Evolutionary conservation across 768 basidiomycete genomes (phyloP).

Genomic region (Tricholoma matsutake): DNA sequence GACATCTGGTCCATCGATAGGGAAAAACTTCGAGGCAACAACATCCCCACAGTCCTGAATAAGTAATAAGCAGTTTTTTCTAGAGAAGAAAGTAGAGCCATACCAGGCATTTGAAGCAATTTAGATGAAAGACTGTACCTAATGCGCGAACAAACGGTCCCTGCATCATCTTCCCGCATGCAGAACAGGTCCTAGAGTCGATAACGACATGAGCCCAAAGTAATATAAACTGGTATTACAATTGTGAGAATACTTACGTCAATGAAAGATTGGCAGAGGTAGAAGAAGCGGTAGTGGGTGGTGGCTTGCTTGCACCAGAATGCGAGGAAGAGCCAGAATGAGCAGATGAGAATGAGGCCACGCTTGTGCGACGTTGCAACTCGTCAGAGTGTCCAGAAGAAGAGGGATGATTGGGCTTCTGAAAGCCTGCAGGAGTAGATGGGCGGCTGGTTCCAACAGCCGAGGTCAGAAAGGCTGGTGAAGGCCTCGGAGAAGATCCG

Average conservation of each 20-base stretch:
- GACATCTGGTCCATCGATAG: slow-evolving; percentile 88
- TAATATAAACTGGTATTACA: slow-evolving; percentile 7
- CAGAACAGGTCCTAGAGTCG: slow-evolving; percentile 59
- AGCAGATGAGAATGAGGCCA: slow-evolving; percentile 50
- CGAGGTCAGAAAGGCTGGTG: slow-evolving; percentile 45
- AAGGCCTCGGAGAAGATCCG: slow-evolving; percentile 42
- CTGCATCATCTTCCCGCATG: slow-evolving; percentile 80
- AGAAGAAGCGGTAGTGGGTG: slow-evolving; percentile 52
- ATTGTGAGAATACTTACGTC: slow-evolving; percentile 47
- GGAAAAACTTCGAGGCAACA: slow-evolving; percentile 98
- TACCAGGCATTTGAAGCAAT: slow-evolving; percentile 98
- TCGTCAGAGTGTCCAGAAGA: slow-evolving; percentile 53
- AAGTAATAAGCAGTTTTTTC: not conserved
- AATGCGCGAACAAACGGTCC: slow-evolving; percentile 97
- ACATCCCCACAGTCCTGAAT: slow-evolving; percentile 91
- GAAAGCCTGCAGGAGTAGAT: slow-evolving; percentile 53
- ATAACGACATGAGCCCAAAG: slow-evolving; percentile 22
- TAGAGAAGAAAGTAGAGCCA: slow-evolving; percentile 27
- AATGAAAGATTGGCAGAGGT: slow-evolving; percentile 54
- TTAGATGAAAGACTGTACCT: slow-evolving; percentile 91
- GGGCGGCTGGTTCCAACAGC: slow-evolving; percentile 45
- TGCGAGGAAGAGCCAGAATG: slow-evolving; percentile 50
- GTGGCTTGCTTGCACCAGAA: slow-evolving; percentile 38
- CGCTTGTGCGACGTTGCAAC: slow-evolving; percentile 43
- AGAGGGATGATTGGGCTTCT: slow-evolving; percentile 45